Percentiles rank a stretch among this genome's conserved stretches.
Evolutionary conservation across 345 rosid species (phyloP).

Genomic region (Angophora floribunda): DNA sequence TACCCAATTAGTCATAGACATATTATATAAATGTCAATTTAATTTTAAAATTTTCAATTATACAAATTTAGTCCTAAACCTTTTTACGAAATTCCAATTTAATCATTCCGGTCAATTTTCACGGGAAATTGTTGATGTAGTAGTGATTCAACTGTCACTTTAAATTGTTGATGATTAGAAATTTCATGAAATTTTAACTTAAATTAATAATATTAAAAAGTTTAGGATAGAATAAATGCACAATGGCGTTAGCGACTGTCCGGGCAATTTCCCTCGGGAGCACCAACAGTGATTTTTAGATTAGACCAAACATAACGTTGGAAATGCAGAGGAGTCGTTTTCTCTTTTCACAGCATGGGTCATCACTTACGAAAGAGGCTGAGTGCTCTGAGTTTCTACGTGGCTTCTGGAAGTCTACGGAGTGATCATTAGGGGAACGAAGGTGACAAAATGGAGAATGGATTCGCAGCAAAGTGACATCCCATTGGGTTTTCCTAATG

Average conservation of each 20-base stretch:
- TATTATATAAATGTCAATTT: not conserved
- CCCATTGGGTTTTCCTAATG: not conserved
- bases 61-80: not conserved
- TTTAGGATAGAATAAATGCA: accelerated
- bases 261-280: not conserved
- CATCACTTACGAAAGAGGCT: not conserved
- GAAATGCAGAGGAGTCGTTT: not conserved
- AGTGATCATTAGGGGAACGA: not conserved
- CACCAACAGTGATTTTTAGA: not conserved
- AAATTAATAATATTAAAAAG: not conserved
- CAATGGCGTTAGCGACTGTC: not conserved
- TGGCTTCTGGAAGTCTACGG: not conserved
- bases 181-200: not conserved
- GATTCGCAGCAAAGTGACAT: not conserved
- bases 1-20: not conserved
- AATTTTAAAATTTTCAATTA: not conserved
- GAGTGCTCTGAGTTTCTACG: not conserved
- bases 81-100: not conserved
- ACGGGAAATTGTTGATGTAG: accelerated
- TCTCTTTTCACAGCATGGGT: not conserved
- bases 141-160: not conserved
- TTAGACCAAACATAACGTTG: not conserved
- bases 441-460: not conserved
- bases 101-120: accelerated
- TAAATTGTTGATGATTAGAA: too few relatives aligned